Evolutionary conservation across 139 green algal species (phyloP), one percentile per base, ranked within the genome.

Genomic region (Pleodorina starrii): DNA sequence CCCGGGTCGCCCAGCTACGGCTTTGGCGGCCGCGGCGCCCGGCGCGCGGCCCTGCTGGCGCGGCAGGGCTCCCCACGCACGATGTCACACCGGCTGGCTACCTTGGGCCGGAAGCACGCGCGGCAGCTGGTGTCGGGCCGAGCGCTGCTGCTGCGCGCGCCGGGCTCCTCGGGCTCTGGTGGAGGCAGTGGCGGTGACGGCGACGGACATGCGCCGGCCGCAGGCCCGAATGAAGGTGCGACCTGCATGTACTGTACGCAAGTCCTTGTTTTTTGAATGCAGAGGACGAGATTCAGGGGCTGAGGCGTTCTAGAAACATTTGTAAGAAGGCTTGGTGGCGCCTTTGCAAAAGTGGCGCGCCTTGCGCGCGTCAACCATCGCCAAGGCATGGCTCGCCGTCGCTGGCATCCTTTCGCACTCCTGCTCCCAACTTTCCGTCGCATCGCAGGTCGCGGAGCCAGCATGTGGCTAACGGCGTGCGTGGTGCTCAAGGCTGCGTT

Each of bases 401-500:
- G 54, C 29, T 66, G 21, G 54, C 54, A 12, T 66, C 54, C 54
- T 66, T 66, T 12, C 2, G 2, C 9, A 66, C 54, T 66, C 54
- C 14, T 66, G 25, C 54, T 66, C 29, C 9, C 54, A 66, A 21
- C 54, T 25, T 12, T 32, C 29, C 17, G 25, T 25, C 32, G 10
- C 74, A 2, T 25, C n/a, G 10, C 46, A 82, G 76, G 76, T 32
- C 42, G 35, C 27, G 84, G 84, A 38, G 84, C 84, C 7, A 40
- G 69, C 51, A 81, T 73, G 84, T 54, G 51, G 36, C 84, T 89
- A 38, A 89, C 84, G 5, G 69, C 69, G 14, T 63, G 42, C 9
- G 84, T 89, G 14, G 69, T 89, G 2, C 69, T 89, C 25, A 89
- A 89, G 38, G 48, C 84, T 14, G 68, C 84, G 1, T 68, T 89